phyloP scores from a whole-genome alignment of 805 yeast genomes.

The Ogataea zsoltii region DNA sequence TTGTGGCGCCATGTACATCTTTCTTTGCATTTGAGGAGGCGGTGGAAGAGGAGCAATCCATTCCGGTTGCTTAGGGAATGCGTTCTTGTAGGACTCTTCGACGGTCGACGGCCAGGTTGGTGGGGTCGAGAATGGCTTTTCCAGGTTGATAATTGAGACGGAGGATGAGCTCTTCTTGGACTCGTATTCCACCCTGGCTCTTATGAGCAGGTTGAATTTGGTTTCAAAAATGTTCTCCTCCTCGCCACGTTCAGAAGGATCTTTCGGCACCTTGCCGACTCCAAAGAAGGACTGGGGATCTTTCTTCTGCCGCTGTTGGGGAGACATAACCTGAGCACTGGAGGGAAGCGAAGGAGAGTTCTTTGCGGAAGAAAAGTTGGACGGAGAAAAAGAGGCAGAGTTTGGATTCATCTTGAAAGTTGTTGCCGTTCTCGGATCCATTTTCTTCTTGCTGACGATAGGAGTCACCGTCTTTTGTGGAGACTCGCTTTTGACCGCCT shows the following conservation, averaged over 20 bases:
- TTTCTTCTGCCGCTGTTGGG: conserved; percentile 21
- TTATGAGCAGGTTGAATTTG: conserved; percentile 54
- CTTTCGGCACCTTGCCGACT: conserved; percentile 33
- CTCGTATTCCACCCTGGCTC: conserved; percentile 40
- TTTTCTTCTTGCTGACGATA: conserved; percentile 41
- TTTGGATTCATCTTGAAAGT: conserved; percentile 71
- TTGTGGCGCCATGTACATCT: conserved; percentile 24
- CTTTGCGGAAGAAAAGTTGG: conserved; percentile 20
- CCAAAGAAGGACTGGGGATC: conserved; percentile 40
- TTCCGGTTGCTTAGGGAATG: conserved; percentile 46
- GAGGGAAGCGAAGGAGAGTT: conserved; percentile 19
- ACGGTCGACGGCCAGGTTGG: conserved; percentile 71
- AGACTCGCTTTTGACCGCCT: neutral
- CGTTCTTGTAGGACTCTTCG: conserved; percentile 50
- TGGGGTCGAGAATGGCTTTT: conserved; percentile 67
- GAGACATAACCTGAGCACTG: conserved; percentile 8
- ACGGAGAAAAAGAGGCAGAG: conserved; percentile 65
- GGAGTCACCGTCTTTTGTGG: conserved; percentile 16
- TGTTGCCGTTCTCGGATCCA: conserved; percentile 55
- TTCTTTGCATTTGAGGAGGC: conserved; percentile 21
- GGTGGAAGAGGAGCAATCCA: conserved; percentile 25
- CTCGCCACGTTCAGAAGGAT: conserved; percentile 11
- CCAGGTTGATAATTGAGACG: conserved; percentile 43
- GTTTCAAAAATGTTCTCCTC: conserved; percentile 37
- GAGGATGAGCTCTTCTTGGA: conserved; percentile 24